These are phyloP conservation scores for Mucor racemosus DNA, from an alignment of 371 early-diverging fungal genomes.

Conservation along the genomic window DNA sequence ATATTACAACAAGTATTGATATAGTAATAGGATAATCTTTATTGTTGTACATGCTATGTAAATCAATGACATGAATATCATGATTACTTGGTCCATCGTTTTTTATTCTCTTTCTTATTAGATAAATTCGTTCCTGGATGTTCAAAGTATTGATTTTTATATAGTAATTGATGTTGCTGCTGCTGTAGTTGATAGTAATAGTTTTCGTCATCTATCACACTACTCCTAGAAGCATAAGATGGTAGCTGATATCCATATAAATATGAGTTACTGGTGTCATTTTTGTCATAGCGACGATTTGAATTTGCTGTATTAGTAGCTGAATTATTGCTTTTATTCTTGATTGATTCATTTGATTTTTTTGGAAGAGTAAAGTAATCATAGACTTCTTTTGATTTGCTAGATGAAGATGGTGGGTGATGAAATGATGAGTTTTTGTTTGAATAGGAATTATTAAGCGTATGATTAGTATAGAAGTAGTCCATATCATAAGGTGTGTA, in stretches of 20 bases:
- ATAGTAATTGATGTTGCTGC: not conserved
- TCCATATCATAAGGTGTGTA: not conserved
- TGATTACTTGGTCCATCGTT: not conserved
- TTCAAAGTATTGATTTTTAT: not conserved
- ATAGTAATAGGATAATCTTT: no score
- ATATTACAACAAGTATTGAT: no score
- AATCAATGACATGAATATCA: not conserved
- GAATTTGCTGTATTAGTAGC: not conserved
- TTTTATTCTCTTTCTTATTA: not conserved
- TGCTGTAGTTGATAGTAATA: not conserved
- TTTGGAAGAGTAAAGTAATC: not conserved
- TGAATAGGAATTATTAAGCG: not conserved
- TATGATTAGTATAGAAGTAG: not conserved
- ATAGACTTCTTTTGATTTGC: not conserved
- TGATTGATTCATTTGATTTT: not conserved
- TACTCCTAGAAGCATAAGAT: not conserved
- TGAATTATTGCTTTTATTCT: no score
- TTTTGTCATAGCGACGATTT: not conserved
- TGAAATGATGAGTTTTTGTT: not conserved
- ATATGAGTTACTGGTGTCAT: not conserved
- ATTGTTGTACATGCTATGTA: not conserved
- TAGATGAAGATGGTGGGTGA: not conserved
- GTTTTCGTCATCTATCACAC: not conserved
- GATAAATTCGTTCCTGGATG: not conserved
- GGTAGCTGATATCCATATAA: not conserved